Evolutionary conservation across 345 rosid species (phyloP).

Genomic region (Corymbia maculata): DNA sequence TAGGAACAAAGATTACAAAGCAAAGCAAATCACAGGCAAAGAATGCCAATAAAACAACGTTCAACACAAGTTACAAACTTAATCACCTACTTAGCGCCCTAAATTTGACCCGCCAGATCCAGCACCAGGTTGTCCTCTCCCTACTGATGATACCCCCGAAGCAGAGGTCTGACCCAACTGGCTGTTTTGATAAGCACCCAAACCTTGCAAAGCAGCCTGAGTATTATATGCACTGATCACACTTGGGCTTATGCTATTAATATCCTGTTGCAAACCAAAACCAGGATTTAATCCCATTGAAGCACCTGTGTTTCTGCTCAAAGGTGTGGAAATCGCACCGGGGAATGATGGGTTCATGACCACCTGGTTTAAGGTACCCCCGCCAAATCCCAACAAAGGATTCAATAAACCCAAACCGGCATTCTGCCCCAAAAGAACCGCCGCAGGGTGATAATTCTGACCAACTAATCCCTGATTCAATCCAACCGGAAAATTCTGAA

Average conservation of each 20-base stretch:
- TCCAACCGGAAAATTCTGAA: not conserved
- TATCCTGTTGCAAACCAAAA: not conserved
- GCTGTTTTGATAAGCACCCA: constrained; percentile 9
- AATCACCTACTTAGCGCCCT: not conserved
- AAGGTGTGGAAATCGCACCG: not conserved
- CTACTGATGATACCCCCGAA: constrained; percentile 7
- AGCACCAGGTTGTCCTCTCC: not conserved
- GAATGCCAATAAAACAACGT: not conserved
- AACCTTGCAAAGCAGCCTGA: constrained; percentile 10
- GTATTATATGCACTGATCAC: constrained; percentile 5
- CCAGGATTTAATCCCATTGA: not conserved
- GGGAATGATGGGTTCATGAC: not conserved
- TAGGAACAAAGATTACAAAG: not conserved
- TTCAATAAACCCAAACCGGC: not conserved
- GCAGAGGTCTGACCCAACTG: constrained; percentile 13
- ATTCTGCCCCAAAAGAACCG: not conserved
- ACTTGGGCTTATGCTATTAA: constrained; percentile 5
- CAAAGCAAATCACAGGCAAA: not conserved
- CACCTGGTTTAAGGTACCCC: not conserved
- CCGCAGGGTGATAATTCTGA: not conserved
- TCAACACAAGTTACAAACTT: not conserved
- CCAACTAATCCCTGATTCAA: not conserved
- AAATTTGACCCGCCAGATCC: not conserved
- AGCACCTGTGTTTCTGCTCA: not conserved
- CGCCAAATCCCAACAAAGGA: not conserved